Evolutionary conservation across 2,329 filamentous ascomycete species (phyloP).

Genomic region (Alternaria hordeiaustralica): DNA sequence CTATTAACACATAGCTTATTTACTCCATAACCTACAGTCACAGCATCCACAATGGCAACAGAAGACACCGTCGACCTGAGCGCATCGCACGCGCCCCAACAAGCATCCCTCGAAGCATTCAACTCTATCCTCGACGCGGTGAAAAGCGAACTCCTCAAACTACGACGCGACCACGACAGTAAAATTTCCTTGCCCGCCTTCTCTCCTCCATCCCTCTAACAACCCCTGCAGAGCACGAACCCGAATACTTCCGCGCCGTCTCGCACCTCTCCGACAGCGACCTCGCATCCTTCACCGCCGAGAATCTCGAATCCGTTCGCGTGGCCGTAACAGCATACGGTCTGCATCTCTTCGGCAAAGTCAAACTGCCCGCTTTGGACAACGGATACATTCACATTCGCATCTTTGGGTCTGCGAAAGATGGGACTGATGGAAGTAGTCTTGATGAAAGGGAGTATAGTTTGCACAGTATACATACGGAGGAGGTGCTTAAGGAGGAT

Average conservation of each 20-base stretch:
- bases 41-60: slow-evolving; percentile 40
- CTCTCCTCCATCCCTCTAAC: neutral
- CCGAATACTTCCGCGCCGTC: slow-evolving; percentile 46
- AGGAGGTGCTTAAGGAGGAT: slow-evolving; percentile 39
- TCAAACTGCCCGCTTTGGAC: slow-evolving; percentile 30
- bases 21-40: neutral
- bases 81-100: slow-evolving; percentile 42
- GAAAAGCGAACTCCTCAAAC: slow-evolving; percentile 42
- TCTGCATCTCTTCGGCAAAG: slow-evolving; percentile 41
- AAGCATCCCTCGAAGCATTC: slow-evolving; percentile 45
- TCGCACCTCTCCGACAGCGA: slow-evolving; percentile 51
- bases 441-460: slow-evolving; percentile 41
- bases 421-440: slow-evolving; percentile 42
- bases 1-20: neutral
- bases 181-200: neutral
- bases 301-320: slow-evolving; percentile 37
- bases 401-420: slow-evolving; percentile 40
- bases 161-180: slow-evolving; percentile 47
- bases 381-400: slow-evolving; percentile 42
- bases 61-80: slow-evolving; percentile 44
- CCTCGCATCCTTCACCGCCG: slow-evolving; percentile 34
- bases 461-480: slow-evolving; percentile 45
- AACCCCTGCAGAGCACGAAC: slow-evolving; percentile 41
- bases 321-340: slow-evolving; percentile 41
- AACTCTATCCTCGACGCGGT: slow-evolving; percentile 38